A percentile compares a stretch with the other conserved stretches of the same genome.
These are phyloP conservation scores for Suillus hirtellus DNA, from an alignment of 768 basidiomycete species.

Conservation along the genomic window DNA sequence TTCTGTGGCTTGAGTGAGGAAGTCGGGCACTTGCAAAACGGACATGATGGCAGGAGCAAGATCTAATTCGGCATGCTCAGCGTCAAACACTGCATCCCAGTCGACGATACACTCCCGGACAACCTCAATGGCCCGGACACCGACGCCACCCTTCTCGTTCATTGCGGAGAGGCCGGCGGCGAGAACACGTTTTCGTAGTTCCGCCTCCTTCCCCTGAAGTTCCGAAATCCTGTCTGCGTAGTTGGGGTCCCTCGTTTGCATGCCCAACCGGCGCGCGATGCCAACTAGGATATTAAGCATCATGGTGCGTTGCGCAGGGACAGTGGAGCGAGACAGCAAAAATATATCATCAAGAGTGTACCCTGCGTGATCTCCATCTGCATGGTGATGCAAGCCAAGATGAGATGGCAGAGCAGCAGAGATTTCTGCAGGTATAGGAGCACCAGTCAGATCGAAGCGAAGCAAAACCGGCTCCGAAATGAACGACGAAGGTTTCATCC, in stretches of 20 bases:
- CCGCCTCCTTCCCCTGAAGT: constrained; percentile 34
- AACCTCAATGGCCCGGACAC: constrained; percentile 66
- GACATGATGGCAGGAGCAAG: constrained; percentile 22
- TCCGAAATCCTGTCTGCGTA: constrained; percentile 8
- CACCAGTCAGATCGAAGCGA: constrained; percentile 79
- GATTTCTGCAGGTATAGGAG: constrained; percentile 56
- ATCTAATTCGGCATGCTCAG: constrained; percentile 47
- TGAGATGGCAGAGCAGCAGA: constrained; percentile 71
- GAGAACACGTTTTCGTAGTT: constrained; percentile 61
- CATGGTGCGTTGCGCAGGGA: constrained; percentile 77
- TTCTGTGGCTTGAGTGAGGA: constrained; percentile 53
- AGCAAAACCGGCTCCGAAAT: constrained; percentile 32
- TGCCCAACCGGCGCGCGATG: constrained; percentile 44
- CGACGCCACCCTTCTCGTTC: constrained; percentile 63
- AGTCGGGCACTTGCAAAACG: constrained; percentile 35
- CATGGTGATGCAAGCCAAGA: constrained; percentile 90
- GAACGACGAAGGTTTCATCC: constrained; percentile 53
- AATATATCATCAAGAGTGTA: constrained; percentile 90
- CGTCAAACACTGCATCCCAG: constrained; percentile 45
- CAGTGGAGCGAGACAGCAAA: constrained; percentile 74
- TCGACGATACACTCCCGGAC: constrained; percentile 72
- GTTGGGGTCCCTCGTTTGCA: constrained; percentile 15
- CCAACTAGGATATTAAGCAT: constrained; percentile 75
- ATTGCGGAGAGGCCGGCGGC: constrained; percentile 69
- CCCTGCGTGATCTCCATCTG: constrained; percentile 72